Evolutionary conservation across 352 stramenopile species (phyloP), one percentile per base, ranked within the genome.

Genomic region (Pythium myriotylum): DNA sequence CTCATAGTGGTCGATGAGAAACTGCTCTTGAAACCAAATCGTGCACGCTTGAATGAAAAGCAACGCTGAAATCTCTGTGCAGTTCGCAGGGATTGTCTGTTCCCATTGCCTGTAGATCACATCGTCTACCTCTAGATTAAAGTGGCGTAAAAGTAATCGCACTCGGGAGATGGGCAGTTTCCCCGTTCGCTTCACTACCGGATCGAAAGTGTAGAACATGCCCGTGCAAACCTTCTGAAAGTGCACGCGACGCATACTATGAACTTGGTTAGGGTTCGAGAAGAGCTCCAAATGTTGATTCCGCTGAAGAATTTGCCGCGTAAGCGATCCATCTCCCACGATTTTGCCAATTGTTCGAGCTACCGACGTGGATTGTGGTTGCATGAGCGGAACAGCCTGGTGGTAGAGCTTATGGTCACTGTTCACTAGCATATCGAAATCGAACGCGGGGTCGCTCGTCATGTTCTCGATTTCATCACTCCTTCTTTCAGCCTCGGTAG

Each of bases 331-430:
- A 33, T 80, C 60, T 14, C 65, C 62, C 27, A 88, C 47, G 41
- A 91, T 86, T 27, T 72, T 75, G 32, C 74, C 73, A 3, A 89
- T 62, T 1, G 79, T 92, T 60, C 82, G 83, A 16, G 77, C 71
- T 19, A 70, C 73, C 17, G 84, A 77, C 24, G 62, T 87, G 27
- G 81, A 91, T n/a, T 84, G 66, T 13, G 76, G 66, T 20, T 89
- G 76, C 16, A 92, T 63, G 16, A 91, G 65, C 20, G 81, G 74
- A 6, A 79, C 72, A 10, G 79, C 67, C 35, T 92, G 81, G 23
- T 65, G 70, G 52, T 88, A 87, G 22, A 89, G 29, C 14, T 72
- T 65, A 10, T 85, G 49, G 19, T 66, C 45, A 35, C 29, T 10
- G 29, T 35, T 35, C 10, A 10, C 29, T 10, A 10, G 29, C 29